phyloP scores from a whole-genome alignment of 2,329 filamentous ascomycete species.

The Penicillium sp. region DNA sequence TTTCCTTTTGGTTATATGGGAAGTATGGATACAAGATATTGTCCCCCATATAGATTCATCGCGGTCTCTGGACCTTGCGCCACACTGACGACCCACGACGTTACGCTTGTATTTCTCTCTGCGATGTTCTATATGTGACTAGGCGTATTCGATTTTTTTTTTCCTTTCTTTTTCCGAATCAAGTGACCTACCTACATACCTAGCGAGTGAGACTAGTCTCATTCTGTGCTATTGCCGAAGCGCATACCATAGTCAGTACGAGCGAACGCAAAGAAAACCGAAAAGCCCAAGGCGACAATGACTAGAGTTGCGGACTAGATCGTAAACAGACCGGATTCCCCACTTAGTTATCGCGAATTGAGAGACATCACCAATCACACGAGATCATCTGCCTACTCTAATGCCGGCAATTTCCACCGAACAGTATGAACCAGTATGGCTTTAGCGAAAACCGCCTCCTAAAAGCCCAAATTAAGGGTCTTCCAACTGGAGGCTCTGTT shows the following conservation, averaged over 20 bases:
- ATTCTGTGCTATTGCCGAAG: background rate
- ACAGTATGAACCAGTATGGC: background rate
- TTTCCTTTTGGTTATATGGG: background rate
- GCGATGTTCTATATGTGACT: background rate
- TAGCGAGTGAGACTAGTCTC: background rate
- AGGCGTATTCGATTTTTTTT: background rate
- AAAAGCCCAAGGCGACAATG: background rate
- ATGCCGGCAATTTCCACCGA: conserved; percentile 8
- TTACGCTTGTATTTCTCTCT: conserved; percentile 8
- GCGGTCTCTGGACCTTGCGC: background rate
- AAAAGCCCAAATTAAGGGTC: conserved; percentile 4
- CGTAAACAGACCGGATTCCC: background rate
- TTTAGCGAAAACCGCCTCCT: conserved; percentile 3
- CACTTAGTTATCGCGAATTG: background rate
- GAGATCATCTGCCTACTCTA: conserved; percentile 1
- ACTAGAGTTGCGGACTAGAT: conserved; percentile 2
- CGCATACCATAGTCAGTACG: background rate
- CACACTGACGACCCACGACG: conserved; percentile 7
- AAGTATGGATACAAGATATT: background rate
- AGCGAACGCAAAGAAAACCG: background rate
- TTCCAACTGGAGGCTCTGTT: conserved; percentile 2
- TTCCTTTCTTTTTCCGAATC: background rate
- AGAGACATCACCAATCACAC: conserved; percentile 8
- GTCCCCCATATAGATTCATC: conserved; percentile 1
- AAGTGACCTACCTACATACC: too few species aligned